Evolutionary conservation across 169 alveolate genomes (phyloP).

Genomic region (Eimeria necatrix): DNA sequence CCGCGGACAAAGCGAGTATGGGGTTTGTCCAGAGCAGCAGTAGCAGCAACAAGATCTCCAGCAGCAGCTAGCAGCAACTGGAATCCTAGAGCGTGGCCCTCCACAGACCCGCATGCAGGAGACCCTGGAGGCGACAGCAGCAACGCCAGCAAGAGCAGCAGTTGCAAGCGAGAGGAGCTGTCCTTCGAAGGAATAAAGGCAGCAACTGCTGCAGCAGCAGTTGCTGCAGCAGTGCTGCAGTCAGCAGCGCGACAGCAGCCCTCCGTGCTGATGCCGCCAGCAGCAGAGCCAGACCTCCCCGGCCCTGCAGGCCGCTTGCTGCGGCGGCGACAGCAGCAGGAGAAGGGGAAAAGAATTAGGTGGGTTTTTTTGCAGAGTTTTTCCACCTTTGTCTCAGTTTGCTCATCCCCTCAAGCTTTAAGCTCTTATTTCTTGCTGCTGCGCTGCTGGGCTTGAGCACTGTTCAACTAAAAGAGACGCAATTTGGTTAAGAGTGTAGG

Average conservation of each 20-base stretch:
- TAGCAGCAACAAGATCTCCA: constrained; percentile 16
- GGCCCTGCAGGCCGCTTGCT: constrained; percentile 24
- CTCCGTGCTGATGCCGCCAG: neutral
- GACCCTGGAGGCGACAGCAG: neutral
- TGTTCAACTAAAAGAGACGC: too few relatives aligned
- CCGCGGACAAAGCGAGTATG: neutral
- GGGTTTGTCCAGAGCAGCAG: neutral
- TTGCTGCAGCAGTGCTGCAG: neutral
- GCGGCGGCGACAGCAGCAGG: constrained; percentile 33
- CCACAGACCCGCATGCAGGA: neutral
- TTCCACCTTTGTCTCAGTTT: neutral
- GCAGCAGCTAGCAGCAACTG: neutral
- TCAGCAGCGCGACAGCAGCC: constrained; percentile 21
- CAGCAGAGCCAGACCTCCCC: neutral
- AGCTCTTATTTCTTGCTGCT: neutral
- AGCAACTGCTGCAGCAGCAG: constrained; percentile 33
- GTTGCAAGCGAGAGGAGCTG: neutral
- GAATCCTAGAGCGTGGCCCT: neutral
- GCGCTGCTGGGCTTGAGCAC: too few relatives aligned
- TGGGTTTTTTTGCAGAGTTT: neutral
- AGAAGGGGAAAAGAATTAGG: neutral
- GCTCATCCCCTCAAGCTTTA: neutral
- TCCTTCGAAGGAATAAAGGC: neutral
- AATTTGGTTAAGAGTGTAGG: neutral
- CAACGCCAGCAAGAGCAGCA: constrained; percentile 1